Evolutionary conservation across 2,329 filamentous ascomycete species (phyloP).

Genomic region (Juglanconis juglandina): DNA sequence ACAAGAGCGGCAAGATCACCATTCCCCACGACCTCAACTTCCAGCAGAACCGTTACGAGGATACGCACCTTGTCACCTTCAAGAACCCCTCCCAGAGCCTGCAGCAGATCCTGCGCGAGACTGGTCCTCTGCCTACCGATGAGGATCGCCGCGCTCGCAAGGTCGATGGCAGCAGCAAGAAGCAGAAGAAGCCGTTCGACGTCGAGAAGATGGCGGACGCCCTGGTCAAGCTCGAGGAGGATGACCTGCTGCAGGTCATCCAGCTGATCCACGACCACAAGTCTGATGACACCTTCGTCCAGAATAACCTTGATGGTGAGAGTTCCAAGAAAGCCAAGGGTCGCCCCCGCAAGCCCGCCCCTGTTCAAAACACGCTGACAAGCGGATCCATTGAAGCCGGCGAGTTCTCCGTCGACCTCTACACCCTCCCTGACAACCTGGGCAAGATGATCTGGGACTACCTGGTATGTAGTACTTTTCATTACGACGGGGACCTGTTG

Average conservation of each 20-base stretch:
- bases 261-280: conserved; percentile 99
- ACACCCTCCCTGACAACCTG: conserved; percentile 86
- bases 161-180: conserved; percentile 65
- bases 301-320: conserved; percentile 94
- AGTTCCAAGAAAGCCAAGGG: conserved; percentile 22
- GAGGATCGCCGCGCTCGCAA: conserved; percentile 64
- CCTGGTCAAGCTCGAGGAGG: conserved; percentile 82
- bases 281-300: conserved; percentile 87
- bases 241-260: conserved; percentile 90
- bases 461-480: conserved; percentile 39
- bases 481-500: too few species aligned
- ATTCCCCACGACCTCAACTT: conserved; percentile 93
- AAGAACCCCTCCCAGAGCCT: conserved; percentile 90
- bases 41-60: conserved; percentile 74
- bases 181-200: conserved; percentile 71
- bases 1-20: conserved; percentile 78
- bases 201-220: conserved; percentile 97
- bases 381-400: conserved; percentile 55
- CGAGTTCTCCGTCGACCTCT: conserved; percentile 97
- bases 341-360: conserved; percentile 8
- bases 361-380: conserved; percentile 8
- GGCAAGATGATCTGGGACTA: conserved; percentile 97
- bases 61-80: conserved; percentile 77
- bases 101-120: conserved; percentile 73
- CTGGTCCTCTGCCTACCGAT: conserved; percentile 78